Evolutionary conservation across 2,329 filamentous ascomycete species (phyloP).

Genomic region (Neonectria magnoliae): DNA sequence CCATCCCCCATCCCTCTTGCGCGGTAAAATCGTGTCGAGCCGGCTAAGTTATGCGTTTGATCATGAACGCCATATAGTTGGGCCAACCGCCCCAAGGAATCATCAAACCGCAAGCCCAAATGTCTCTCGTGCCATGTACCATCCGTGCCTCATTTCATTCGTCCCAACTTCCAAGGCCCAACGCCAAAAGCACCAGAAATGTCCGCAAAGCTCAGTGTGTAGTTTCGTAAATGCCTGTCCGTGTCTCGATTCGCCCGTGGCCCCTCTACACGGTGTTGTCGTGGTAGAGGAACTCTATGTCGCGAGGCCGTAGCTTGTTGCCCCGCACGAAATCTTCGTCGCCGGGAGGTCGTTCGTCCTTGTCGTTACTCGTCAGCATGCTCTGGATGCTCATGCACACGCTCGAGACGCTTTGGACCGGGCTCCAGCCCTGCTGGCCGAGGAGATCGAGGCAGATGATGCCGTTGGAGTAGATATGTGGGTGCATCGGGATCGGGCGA

Average conservation of each 20-base stretch:
- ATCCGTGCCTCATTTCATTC: slow-evolving; percentile 11
- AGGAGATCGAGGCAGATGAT: slow-evolving; percentile 98
- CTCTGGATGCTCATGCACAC: slow-evolving; percentile 97
- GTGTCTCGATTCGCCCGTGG: neutral
- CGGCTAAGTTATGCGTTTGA: neutral
- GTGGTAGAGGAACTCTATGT: slow-evolving; percentile 95
- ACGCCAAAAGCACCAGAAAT: slow-evolving; percentile 22
- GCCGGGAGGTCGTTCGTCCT: slow-evolving; percentile 88
- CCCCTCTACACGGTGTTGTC: slow-evolving; percentile 77
- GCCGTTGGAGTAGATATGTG: slow-evolving; percentile 97
- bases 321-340: slow-evolving; percentile 88
- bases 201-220: slow-evolving; percentile 5
- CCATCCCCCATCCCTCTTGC: neutral
- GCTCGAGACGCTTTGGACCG: slow-evolving; percentile 96
- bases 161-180: slow-evolving; percentile 9
- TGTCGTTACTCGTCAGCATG: slow-evolving; percentile 95
- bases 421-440: slow-evolving; percentile 89
- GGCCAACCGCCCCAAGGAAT: slow-evolving; percentile 10
- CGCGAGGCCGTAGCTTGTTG: slow-evolving; percentile 81
- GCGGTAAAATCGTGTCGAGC: neutral
- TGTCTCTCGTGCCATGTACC: slow-evolving; percentile 19
- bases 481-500: slow-evolving; percentile 87
- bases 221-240: neutral
- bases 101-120: slow-evolving; percentile 9
- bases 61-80: slow-evolving; percentile 6